Conservation (phyloP, 2,329 filamentous ascomycete species). For the Penicillium oxalicum region DNA sequence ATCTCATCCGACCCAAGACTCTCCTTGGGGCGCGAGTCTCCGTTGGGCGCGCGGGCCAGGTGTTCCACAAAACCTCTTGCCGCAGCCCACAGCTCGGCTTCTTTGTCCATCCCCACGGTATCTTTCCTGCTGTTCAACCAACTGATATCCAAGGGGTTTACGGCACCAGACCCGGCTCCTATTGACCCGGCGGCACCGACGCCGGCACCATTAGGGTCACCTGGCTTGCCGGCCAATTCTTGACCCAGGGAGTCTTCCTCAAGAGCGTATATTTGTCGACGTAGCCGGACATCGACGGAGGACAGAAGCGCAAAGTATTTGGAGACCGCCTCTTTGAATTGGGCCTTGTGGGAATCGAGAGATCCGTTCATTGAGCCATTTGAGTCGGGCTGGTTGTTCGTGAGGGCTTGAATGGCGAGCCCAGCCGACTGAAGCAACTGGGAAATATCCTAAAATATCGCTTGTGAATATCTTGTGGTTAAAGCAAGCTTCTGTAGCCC, state of each 20-base stretch:
- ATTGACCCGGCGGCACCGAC: slow-evolving; percentile 21
- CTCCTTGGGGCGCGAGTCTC: slow-evolving; percentile 9
- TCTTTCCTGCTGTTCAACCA: slow-evolving; percentile 83
- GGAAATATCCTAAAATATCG: slow-evolving; percentile 41
- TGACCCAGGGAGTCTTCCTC: slow-evolving; percentile 70
- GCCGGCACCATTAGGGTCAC: slow-evolving; percentile 27
- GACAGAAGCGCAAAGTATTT: slow-evolving; percentile 69
- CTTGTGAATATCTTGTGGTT: neutral
- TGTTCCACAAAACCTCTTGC: slow-evolving; percentile 51
- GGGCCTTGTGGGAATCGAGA: slow-evolving; percentile 52
- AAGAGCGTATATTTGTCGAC: slow-evolving; percentile 69
- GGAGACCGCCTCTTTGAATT: slow-evolving; percentile 50
- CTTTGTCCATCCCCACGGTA: slow-evolving; percentile 75
- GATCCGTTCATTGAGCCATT: slow-evolving; percentile 34
- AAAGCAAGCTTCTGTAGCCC: neutral
- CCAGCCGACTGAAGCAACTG: slow-evolving; percentile 55
- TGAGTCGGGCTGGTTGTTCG: slow-evolving; percentile 42
- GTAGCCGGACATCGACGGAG: slow-evolving; percentile 66
- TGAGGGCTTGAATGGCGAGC: slow-evolving; percentile 58
- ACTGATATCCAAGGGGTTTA: slow-evolving; percentile 69
- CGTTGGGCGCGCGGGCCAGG: slow-evolving; percentile 18
- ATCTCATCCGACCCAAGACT: slow-evolving; percentile 27
- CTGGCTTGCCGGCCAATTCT: slow-evolving; percentile 32
- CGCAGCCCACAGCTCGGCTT: slow-evolving; percentile 69
- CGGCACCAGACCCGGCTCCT: slow-evolving; percentile 29